Evolutionary conservation across 768 basidiomycete species (phyloP), one percentile per base, ranked within the genome.

Genomic region (Clitopilus passeckerianus): DNA sequence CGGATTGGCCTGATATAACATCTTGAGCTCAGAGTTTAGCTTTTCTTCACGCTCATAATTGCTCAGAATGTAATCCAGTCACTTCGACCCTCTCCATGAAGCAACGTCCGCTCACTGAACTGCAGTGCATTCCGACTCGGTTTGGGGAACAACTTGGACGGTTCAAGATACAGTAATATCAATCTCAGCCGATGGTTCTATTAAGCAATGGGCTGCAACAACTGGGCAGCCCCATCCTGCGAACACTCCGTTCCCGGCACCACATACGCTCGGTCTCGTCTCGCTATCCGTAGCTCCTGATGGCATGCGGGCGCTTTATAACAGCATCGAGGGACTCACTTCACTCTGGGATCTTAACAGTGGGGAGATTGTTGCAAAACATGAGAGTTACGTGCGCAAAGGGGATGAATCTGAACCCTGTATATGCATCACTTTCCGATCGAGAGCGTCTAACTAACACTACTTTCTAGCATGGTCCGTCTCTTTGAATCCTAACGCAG

Each of bases 201-300:
- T 89, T 67, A 87, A 86, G 65, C 87, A 86, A 60, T 91, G 87
- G 87, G 80, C 87, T 62, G 77, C 87, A 20, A 74, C 78, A 2
- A 80, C 86, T 5, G 89, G 89, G 20, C 85, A 89, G 64, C 81
- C 83, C 2, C 78, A 80, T 57, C 76, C 76, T 10, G 67, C 78
- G 8, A 80, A 79, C 77, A 67, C 80, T 61, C 61, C 68, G 1
- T 75, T 86, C 34, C 84, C 86, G 16, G 73, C 84, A 35, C 79
- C 88, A n/a, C 91, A 96, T 73, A 86, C 91, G 6, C 86, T 96
- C 18, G 94, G 91, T 1, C 84, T 94, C 63, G 84, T 92, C 16
- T 93, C 93, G 5, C 73, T 96, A 34, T 92, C 91, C 16, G 84
- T 84, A 7, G 81, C 86, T 18, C 79, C 82, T 0, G 79, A 85